phyloP scores from a whole-genome alignment of 176 grass and related monocot genomes.

The Elaeis guineensis region DNA sequence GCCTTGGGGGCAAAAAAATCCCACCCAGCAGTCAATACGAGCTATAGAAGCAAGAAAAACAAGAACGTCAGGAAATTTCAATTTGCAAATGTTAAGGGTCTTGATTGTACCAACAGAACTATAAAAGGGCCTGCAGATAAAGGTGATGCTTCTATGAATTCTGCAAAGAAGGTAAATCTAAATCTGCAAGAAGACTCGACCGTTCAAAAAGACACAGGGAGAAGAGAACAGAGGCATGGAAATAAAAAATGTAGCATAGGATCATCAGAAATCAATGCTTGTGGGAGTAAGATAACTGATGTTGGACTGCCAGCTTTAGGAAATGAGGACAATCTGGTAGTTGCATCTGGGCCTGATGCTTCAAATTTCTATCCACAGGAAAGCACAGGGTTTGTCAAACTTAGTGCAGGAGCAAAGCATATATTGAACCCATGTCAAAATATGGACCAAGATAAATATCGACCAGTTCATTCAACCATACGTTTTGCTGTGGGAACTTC shows the following conservation, averaged over 20 bases:
- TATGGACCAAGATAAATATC: slow-evolving; percentile 17
- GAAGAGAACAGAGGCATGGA: no score
- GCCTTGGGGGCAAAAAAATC: slow-evolving; percentile 3
- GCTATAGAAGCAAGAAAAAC: slow-evolving; percentile 6
- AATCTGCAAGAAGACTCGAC: no score
- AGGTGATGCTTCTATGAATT: no score
- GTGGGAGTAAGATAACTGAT: no score
- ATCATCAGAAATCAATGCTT: no score
- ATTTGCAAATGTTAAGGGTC: no score
- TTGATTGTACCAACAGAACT: no score
- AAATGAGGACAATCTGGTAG: slow-evolving; percentile 15
- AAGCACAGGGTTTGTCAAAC: slow-evolving; percentile 41
- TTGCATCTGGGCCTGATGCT: slow-evolving; percentile 14
- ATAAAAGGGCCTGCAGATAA: no score
- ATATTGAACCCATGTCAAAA: slow-evolving; percentile 34
- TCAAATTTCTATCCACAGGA: background rate
- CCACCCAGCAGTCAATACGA: slow-evolving; percentile 11
- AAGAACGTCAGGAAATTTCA: slow-evolving; percentile 8
- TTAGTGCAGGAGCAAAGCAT: slow-evolving; percentile 39
- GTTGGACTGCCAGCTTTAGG: background rate
- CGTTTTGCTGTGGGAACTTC: slow-evolving; percentile 10
- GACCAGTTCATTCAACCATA: slow-evolving; percentile 35
- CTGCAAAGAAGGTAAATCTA: no score
- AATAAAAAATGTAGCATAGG: no score
- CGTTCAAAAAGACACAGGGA: no score